A percentile compares a stretch with the other conserved stretches of the same genome.
phyloP scores from a whole-genome alignment of 257 asterid genomes.

The Nicotiana undulata region DNA sequence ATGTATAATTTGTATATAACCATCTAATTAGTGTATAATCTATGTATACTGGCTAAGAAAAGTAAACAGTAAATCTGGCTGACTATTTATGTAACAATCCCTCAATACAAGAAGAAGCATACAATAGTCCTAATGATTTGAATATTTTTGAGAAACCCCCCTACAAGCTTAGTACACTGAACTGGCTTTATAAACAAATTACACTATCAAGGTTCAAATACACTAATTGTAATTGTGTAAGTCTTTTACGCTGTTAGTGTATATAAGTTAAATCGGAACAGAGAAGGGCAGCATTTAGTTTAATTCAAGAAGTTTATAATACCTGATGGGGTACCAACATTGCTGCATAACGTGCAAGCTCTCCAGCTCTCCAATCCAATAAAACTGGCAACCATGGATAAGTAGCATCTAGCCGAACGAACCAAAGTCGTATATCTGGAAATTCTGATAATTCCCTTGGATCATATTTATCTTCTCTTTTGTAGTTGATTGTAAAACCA shows the following conservation, averaged over 20 bases:
- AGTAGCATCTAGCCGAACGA: slow-evolving; percentile 54
- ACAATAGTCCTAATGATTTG: no score
- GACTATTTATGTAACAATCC: no score
- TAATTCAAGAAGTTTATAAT: slow-evolving; percentile 10
- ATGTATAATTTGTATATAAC: no score
- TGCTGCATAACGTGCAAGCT: slow-evolving; percentile 87
- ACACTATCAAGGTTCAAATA: no score
- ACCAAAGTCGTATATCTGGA: slow-evolving; percentile 87
- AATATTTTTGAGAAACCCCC: no score
- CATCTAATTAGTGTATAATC: no score
- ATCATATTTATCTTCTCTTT: slow-evolving; percentile 58
- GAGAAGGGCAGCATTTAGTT: neutral
- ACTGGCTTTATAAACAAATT: no score
- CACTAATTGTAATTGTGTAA: neutral
- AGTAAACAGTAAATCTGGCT: no score
- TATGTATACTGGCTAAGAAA: no score
- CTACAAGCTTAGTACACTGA: neutral
- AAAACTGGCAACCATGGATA: slow-evolving; percentile 89
- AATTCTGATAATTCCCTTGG: slow-evolving; percentile 72
- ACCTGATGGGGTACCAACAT: slow-evolving; percentile 96
- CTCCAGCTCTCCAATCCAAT: slow-evolving; percentile 91
- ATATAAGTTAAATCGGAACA: neutral
- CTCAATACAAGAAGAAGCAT: no score
- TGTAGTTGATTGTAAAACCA: slow-evolving; percentile 69
- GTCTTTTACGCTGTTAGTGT: neutral